Conservation (phyloP, 2,329 filamentous ascomycete species). For the Cercospora sp. region DNA sequence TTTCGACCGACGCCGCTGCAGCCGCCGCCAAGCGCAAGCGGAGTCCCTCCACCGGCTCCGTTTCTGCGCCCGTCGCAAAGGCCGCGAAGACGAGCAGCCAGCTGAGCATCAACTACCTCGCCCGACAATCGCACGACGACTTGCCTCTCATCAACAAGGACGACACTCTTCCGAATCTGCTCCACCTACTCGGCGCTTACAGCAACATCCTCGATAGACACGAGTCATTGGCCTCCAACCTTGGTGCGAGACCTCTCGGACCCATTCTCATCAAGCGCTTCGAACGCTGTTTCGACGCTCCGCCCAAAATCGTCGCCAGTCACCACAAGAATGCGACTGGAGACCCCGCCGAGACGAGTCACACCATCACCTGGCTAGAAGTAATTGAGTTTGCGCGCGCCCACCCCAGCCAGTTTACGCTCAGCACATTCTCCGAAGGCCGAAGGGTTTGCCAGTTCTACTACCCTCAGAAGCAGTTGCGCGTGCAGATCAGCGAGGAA, state of each 20-base stretch:
- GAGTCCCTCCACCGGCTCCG: slow-evolving; percentile 41
- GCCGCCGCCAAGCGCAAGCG: slow-evolving; percentile 50
- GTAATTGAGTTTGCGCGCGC: slow-evolving; percentile 80
- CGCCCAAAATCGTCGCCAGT: slow-evolving; percentile 66
- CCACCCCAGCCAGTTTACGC: slow-evolving; percentile 74
- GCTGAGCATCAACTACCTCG: slow-evolving; percentile 68
- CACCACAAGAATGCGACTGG: slow-evolving; percentile 42
- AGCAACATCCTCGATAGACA: slow-evolving; percentile 81
- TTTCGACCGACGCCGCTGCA: slow-evolving; percentile 25
- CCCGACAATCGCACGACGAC: slow-evolving; percentile 61
- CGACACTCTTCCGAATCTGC: slow-evolving; percentile 71
- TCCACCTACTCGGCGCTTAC: slow-evolving; percentile 74
- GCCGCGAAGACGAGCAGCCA: slow-evolving; percentile 56
- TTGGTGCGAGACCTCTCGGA: slow-evolving; percentile 79
- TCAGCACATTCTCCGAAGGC: slow-evolving; percentile 68
- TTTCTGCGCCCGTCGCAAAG: slow-evolving; percentile 29
- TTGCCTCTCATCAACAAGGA: slow-evolving; percentile 62
- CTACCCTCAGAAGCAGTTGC: slow-evolving; percentile 66
- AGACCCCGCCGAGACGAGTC: slow-evolving; percentile 43
- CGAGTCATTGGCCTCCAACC: slow-evolving; percentile 81
- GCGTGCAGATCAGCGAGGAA: slow-evolving; percentile 83
- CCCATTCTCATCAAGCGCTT: slow-evolving; percentile 83
- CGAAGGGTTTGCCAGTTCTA: slow-evolving; percentile 76
- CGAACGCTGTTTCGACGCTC: slow-evolving; percentile 80
- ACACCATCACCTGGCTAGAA: slow-evolving; percentile 74